Evolutionary conservation across 495 filamentous ascomycete species (phyloP).

Genomic region (Lophiotrema nucula): DNA sequence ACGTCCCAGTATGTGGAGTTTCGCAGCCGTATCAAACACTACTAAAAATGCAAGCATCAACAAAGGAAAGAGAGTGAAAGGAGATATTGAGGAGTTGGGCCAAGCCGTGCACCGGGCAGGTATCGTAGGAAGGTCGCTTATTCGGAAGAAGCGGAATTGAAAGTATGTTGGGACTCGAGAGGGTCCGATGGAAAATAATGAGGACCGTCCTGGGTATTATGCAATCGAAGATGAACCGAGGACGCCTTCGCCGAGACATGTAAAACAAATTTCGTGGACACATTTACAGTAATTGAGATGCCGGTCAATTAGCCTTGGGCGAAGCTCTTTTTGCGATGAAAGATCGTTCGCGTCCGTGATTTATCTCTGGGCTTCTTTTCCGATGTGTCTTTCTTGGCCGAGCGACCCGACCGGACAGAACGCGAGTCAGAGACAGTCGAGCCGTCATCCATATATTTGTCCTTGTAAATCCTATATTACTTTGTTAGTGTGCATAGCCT

Average conservation of each 20-base stretch:
- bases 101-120: slow-evolving; percentile 1
- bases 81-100: not conserved
- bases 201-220: slow-evolving; percentile 24
- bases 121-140: not conserved
- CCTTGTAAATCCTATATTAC: slow-evolving; percentile 77
- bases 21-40: slow-evolving; percentile 21
- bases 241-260: slow-evolving; percentile 19
- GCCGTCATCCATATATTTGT: slow-evolving; percentile 75
- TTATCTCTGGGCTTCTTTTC: slow-evolving; percentile 64
- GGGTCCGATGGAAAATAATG: not conserved
- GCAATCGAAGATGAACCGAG: slow-evolving; percentile 9
- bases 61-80: slow-evolving; percentile 6
- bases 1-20: not conserved
- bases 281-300: slow-evolving; percentile 9
- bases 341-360: slow-evolving; percentile 64
- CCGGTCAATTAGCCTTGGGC: not conserved
- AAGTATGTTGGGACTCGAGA: slow-evolving; percentile 4
- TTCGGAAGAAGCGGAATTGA: too few relatives aligned
- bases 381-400: slow-evolving; percentile 35
- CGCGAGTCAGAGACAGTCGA: slow-evolving; percentile 40
- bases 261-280: slow-evolving; percentile 21
- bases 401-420: slow-evolving; percentile 32
- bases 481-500: not conserved
- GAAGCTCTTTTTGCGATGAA: slow-evolving; percentile 57
- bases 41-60: not conserved